phyloP scores from a whole-genome alignment of 768 basidiomycete genomes.

The Lactarius deliciosus region DNA sequence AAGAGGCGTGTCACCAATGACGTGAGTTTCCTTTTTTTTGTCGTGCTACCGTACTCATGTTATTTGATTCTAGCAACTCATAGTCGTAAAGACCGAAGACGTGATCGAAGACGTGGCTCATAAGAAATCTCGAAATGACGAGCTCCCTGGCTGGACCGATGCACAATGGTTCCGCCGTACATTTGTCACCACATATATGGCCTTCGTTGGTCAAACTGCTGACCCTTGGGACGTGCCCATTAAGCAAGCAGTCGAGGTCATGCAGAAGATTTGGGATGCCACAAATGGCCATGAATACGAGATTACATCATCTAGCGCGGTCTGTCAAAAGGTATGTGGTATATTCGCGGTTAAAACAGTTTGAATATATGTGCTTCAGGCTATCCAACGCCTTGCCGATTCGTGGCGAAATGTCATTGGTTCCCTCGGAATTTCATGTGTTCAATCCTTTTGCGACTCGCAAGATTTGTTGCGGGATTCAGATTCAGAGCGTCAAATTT shows the following conservation, averaged over 20 bases:
- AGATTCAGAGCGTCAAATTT: too few species aligned
- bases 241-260: background rate
- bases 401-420: background rate
- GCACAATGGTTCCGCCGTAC: background rate
- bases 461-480: too few species aligned
- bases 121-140: background rate
- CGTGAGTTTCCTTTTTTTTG: too few species aligned
- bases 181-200: background rate
- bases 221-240: constrained; percentile 2
- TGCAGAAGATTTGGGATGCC: constrained; percentile 8
- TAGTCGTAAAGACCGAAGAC: too few species aligned
- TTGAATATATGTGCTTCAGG: background rate
- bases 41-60: too few species aligned
- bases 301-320: background rate
- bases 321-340: constrained; percentile 4
- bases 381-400: background rate
- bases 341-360: too few species aligned
- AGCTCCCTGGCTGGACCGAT: background rate
- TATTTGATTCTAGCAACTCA: too few species aligned
- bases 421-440: background rate
- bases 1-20: too few species aligned
- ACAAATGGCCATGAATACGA: background rate
- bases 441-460: background rate
- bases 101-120: too few species aligned
- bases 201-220: constrained; percentile 4